Evolutionary conservation across 805 yeast genomes (phyloP).

Genomic region (Ogataea henricii): DNA sequence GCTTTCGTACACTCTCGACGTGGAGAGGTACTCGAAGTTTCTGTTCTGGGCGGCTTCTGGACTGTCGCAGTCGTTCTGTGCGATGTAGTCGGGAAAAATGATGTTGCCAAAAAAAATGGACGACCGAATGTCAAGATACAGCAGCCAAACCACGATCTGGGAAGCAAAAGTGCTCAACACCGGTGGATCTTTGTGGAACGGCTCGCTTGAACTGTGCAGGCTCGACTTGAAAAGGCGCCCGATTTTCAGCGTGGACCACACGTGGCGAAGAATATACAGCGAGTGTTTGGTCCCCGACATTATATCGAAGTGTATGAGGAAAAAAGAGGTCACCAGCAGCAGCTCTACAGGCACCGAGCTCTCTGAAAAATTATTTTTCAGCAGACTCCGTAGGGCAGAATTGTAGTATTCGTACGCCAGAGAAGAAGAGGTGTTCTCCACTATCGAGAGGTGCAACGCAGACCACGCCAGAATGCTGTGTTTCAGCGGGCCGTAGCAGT

Average conservation of each 20-base stretch:
- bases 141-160: background rate
- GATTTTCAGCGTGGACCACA: background rate
- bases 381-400: background rate
- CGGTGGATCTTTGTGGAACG: background rate
- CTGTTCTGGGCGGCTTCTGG: background rate
- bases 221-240: background rate
- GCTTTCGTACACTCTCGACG: background rate
- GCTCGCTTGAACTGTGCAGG: background rate
- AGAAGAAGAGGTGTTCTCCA: background rate
- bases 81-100: background rate
- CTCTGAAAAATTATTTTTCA: background rate
- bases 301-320: background rate
- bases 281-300: background rate
- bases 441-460: background rate
- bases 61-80: background rate
- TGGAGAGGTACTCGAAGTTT: background rate
- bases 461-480: background rate
- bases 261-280: background rate
- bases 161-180: background rate
- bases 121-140: background rate
- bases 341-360: background rate
- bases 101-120: background rate
- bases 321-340: background rate
- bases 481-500: background rate
- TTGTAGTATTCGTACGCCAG: background rate